These are phyloP conservation scores for Allium cepa DNA, from an alignment of 106 monocot species.

Conservation along the genomic window DNA sequence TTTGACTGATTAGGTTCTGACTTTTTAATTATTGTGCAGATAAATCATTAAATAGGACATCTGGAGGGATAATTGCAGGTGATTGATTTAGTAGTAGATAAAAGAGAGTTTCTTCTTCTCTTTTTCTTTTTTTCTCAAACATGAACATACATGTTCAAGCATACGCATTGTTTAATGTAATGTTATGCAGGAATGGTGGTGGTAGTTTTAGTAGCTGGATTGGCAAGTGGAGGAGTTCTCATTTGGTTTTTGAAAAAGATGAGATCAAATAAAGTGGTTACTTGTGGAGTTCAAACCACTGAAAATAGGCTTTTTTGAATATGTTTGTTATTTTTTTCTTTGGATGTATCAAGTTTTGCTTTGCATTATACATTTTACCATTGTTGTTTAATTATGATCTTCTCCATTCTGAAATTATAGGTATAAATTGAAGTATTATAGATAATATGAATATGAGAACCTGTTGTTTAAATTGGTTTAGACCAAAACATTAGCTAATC, in stretches of 20 bases:
- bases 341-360: neutral
- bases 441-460: too few species aligned
- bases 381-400: neutral
- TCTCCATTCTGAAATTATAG: too few species aligned
- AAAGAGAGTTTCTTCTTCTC: neutral
- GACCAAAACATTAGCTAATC: too few species aligned
- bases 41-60: constrained; percentile 13
- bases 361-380: neutral
- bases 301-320: constrained; percentile 68
- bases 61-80: constrained; percentile 52
- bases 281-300: constrained; percentile 70
- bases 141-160: neutral
- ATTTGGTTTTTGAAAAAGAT: constrained; percentile 48
- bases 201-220: constrained; percentile 32
- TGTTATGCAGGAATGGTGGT: constrained; percentile 28
- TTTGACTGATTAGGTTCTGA: neutral
- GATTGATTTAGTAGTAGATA: neutral
- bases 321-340: neutral
- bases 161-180: neutral
- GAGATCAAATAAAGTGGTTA: constrained; percentile 52
- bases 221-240: constrained; percentile 38
- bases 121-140: neutral
- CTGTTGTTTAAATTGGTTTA: too few species aligned
- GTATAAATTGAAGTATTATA: too few species aligned
- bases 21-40: constrained; percentile 12